These are phyloP conservation scores for Citrus glauca DNA, from an alignment of 345 rosid genomes.

Conservation along the genomic window DNA sequence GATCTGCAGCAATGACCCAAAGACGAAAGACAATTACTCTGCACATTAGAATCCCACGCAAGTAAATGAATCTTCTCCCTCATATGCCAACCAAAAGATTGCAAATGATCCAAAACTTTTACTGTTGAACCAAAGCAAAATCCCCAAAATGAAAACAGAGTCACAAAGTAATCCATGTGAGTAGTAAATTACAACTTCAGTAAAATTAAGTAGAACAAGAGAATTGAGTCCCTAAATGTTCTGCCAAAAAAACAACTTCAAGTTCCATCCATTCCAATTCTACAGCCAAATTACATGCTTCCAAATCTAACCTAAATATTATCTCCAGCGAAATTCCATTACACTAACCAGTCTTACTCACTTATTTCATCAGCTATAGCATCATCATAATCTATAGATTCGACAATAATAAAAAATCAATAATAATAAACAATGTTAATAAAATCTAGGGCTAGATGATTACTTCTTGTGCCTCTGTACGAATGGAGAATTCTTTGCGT, in stretches of 20 bases:
- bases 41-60: neutral
- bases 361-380: neutral
- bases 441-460: neutral
- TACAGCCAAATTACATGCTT: neutral
- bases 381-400: neutral
- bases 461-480: slow-evolving; percentile 12
- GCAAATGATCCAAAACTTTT: neutral
- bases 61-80: neutral
- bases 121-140: neutral
- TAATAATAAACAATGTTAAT: neutral
- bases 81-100: neutral
- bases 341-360: neutral
- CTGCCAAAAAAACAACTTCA: neutral
- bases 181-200: too few relatives aligned
- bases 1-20: neutral
- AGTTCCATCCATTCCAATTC: neutral
- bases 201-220: too few relatives aligned
- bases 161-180: neutral
- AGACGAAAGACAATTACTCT: neutral
- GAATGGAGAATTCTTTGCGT: slow-evolving; percentile 12
- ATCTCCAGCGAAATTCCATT: neutral
- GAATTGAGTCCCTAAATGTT: neutral
- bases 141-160: neutral
- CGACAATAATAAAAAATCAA: neutral
- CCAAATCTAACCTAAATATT: neutral